phyloP scores from a whole-genome alignment of 2,329 filamentous ascomycete species.

The Scedosporium boydii region DNA sequence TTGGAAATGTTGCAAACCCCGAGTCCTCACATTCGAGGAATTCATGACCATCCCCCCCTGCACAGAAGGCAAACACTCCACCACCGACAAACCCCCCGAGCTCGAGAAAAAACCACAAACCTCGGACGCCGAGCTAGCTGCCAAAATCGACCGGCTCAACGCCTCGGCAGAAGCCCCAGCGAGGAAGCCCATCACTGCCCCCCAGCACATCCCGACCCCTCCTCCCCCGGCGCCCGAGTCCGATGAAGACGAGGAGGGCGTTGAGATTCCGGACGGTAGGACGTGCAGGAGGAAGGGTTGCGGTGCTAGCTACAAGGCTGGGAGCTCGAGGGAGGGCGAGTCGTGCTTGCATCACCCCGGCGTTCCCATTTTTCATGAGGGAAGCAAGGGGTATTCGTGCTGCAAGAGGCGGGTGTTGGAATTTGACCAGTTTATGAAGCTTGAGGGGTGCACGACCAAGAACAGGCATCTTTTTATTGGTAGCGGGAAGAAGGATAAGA shows the following conservation, averaged over 20 bases:
- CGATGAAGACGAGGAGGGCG: conserved; percentile 73
- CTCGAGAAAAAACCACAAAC: conserved; percentile 48
- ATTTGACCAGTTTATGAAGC: conserved; percentile 97
- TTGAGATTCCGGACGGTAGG: conserved; percentile 64
- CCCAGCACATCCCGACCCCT: conserved; percentile 36
- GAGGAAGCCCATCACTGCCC: conserved; percentile 27
- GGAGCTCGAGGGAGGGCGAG: conserved; percentile 55
- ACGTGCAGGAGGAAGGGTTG: conserved; percentile 74
- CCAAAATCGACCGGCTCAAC: conserved; percentile 45
- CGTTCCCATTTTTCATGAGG: conserved; percentile 89
- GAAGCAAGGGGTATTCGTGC: conserved; percentile 94
- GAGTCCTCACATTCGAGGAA: conserved; percentile 95
- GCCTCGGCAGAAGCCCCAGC: conserved; percentile 29
- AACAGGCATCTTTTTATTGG: conserved; percentile 76
- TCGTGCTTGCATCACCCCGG: conserved; percentile 84
- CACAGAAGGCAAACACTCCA: conserved; percentile 86
- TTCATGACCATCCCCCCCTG: conserved; percentile 90
- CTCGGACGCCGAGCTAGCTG: conserved; percentile 29
- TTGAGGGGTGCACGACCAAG: conserved; percentile 82
- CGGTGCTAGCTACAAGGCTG: conserved; percentile 53
- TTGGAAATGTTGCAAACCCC: conserved; percentile 98
- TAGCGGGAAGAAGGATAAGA: conserved; percentile 56
- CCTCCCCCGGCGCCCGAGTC: conserved; percentile 63
- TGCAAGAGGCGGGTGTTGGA: conserved; percentile 93
- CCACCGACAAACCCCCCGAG: conserved; percentile 60